Conservation (phyloP, 345 rosid genomes). For the Melaleuca alternifolia region DNA sequence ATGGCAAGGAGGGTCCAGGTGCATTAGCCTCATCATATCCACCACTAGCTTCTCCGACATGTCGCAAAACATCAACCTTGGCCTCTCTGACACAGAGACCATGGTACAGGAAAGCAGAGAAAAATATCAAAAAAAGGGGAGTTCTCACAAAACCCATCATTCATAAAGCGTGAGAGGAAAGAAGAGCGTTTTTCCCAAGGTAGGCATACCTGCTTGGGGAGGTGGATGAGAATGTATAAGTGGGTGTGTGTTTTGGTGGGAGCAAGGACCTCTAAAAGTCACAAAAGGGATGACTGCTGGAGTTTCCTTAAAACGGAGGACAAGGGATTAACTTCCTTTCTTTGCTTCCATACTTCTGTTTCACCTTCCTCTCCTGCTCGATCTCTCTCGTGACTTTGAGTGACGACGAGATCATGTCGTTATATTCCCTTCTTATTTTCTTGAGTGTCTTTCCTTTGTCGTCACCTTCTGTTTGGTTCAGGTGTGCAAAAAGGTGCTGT, state of each 20-base stretch:
- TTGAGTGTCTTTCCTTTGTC: neutral
- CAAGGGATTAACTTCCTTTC: neutral
- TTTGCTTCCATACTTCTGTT: neutral
- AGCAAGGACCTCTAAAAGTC: neutral
- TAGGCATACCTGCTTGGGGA: neutral
- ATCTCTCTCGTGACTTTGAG: neutral
- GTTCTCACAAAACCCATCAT: neutral
- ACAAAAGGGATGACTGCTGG: neutral
- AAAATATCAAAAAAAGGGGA: neutral
- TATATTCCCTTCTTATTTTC: neutral
- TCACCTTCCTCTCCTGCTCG: neutral
- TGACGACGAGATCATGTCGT: neutral
- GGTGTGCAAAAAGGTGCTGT: neutral
- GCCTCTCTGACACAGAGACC: neutral
- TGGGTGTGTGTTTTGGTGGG: neutral
- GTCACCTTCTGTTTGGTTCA: neutral
- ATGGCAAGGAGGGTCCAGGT: neutral
- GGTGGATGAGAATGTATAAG: neutral
- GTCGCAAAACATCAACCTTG: neutral
- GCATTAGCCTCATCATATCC: neutral
- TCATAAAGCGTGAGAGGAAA: neutral
- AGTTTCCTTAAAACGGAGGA: neutral
- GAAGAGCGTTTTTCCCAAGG: neutral
- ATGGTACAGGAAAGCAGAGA: neutral
- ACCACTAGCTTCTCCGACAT: neutral